phyloP scores from a whole-genome alignment of 352 stramenopile genomes.

The Phytophthora tubulina region DNA sequence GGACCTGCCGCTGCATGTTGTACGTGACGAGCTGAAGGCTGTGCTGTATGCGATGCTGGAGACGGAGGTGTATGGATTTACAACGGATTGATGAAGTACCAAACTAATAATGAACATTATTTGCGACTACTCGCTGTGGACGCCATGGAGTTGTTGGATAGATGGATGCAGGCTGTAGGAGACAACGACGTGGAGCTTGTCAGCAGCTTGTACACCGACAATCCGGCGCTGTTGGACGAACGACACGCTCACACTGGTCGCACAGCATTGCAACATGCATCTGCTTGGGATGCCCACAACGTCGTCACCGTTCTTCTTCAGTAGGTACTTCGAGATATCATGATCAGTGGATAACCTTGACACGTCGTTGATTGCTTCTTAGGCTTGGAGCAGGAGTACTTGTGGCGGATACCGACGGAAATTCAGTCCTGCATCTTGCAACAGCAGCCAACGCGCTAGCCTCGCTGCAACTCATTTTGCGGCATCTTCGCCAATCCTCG shows the following conservation, averaged over 20 bases:
- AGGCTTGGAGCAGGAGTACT: constrained; percentile 29
- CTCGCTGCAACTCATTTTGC: constrained; percentile 24
- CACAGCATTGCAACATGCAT: constrained; percentile 32
- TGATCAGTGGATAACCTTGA: not conserved
- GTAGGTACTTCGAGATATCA: constrained; percentile 8
- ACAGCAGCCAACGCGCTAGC: constrained; percentile 28
- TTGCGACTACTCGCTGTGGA: constrained; percentile 15
- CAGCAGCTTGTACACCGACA: not conserved
- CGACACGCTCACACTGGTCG: constrained; percentile 27
- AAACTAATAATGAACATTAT: constrained; percentile 26
- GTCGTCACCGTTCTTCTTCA: constrained; percentile 24
- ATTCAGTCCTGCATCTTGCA: constrained; percentile 37
- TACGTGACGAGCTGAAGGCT: constrained; percentile 74
- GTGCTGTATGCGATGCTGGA: constrained; percentile 60
- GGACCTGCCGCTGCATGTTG: constrained; percentile 94
- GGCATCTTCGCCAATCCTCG: constrained; percentile 18
- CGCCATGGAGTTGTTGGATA: constrained; percentile 24
- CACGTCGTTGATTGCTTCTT: not conserved
- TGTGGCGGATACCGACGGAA: constrained; percentile 30
- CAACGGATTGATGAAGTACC: constrained; percentile 47
- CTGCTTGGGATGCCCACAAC: constrained; percentile 29
- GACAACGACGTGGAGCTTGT: constrained; percentile 25
- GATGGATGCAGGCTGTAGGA: constrained; percentile 23
- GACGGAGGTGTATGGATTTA: constrained; percentile 70
- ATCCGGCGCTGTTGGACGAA: constrained; percentile 30